Percentiles rank a stretch among this genome's conserved stretches.
These are phyloP conservation scores for Pulveroboletus sp. DNA, from an alignment of 768 basidiomycete species.

Conservation along the genomic window DNA sequence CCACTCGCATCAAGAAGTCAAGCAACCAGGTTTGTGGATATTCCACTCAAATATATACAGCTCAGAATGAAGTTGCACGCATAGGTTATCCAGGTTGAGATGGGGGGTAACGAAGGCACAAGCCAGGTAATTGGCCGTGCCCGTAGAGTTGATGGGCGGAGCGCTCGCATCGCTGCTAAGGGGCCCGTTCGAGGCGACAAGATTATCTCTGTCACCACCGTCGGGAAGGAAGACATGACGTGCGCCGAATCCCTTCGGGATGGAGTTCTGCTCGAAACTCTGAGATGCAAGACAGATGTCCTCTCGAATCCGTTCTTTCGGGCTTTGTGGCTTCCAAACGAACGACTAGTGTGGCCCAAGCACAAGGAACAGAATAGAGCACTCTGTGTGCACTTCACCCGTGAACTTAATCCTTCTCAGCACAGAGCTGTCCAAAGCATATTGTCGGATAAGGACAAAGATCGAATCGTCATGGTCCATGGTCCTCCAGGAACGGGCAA, in stretches of 20 bases:
- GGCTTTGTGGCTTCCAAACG: constrained; percentile 25
- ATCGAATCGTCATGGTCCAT: constrained; percentile 26
- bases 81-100: constrained; percentile 21
- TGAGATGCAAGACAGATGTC: constrained; percentile 18
- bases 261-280: constrained; percentile 15
- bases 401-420: constrained; percentile 28
- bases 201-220: constrained; percentile 38
- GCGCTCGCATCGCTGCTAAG: constrained; percentile 28
- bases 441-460: constrained; percentile 18
- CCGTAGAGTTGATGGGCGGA: constrained; percentile 34
- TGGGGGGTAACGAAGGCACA: background rate
- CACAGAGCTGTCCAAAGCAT: constrained; percentile 26
- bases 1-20: constrained; percentile 39
- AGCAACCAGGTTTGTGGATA: constrained; percentile 34
- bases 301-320: constrained; percentile 23
- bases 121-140: constrained; percentile 18
- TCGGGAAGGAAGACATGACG: constrained; percentile 53
- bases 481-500: constrained; percentile 44
- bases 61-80: background rate
- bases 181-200: constrained; percentile 13
- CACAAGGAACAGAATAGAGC: background rate
- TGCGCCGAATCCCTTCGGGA: constrained; percentile 41
- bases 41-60: background rate
- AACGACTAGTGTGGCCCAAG: constrained; percentile 15
- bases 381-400: background rate